Evolutionary conservation across 2,329 filamentous ascomycete species (phyloP), one percentile per base, ranked within the genome.

Genomic region (Periglandula ipomoeae): DNA sequence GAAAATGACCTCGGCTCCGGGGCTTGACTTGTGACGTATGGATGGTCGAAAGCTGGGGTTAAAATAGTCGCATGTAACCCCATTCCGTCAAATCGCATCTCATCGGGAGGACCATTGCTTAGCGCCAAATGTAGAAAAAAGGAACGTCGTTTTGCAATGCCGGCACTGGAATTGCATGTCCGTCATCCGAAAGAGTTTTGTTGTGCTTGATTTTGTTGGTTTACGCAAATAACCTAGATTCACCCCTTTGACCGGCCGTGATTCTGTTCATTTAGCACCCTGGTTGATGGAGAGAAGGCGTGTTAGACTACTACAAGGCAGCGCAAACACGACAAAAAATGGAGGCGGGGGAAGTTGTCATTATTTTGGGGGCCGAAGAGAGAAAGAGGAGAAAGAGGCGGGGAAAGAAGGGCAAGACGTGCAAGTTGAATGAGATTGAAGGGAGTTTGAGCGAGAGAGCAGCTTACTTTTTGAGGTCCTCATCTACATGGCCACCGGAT

Each of bases 401-500:
- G 10, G 19, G n/a, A 7, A 4, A 26, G 17, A 8, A 20, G n/a
- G 19, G 34, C 13, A 17, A 4, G 30, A 13, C 24, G n/a, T n/a
- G n/a, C n/a, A 15, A n/a, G 4, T n/a, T 23, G 43, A 32, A 32
- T 2, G n/a, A n/a, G n/a, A n/a, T n/a, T n/a, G n/a, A n/a, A n/a
- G n/a, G n/a, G n/a, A n/a, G n/a, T n/a, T n/a, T n/a, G n/a, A 27
- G 7, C 10, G 22, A 35, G 19, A 22, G 15, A 7, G 32, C 7
- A 7, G 20, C 66, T 58, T 58, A 71, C 71, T 63, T 68, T 59
- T 68, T 74, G 39, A 68, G 50, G 48, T 70, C 64, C 46, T 74
- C 66, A 24, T 73, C 68, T 2, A 87, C 76, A 3, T 70, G 67
- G 1, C 79, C 79, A 13, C 82, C 81, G 13, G 71, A 69, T 43